Base-by-base conservation (phyloP, 495 filamentous ascomycete genomes). In the Echria macrotheca region DNA sequence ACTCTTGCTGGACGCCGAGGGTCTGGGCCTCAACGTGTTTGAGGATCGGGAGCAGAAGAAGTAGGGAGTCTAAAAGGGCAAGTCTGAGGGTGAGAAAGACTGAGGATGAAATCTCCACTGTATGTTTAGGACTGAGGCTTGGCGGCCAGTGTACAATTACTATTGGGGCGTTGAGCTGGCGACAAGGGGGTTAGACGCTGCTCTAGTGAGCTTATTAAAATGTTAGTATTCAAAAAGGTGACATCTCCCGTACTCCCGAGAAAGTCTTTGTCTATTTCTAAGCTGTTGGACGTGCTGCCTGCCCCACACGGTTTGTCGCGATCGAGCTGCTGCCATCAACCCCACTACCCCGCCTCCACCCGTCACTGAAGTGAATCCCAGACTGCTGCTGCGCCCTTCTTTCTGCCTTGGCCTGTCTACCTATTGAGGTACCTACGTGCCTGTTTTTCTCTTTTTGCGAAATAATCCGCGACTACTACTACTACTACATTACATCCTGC, bases 11-110 rank as follows among this genome's bases (percentile, higher is more conserved):
- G 94, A 98, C 54, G 77, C 85, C 3, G 84, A 91, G 60, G 90
- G 88, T 14, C 70, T 98, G 59, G 93, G 93, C 23, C 66, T 98
- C 66, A 97, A 97, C 59, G 88, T 97, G 58, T 85, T 75, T 48
- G 77, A 83, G 53, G 76, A 80, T n/a, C 50, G 47, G 36, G 69
- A 73, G 12, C 73, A 76, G 61, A 56, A 54, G 35, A 60, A 64
- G 44, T 63, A 65, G 58, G 57, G 25, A 38, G n/a, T n/a, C n/a
- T n/a, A n/a, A n/a, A n/a, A n/a, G n/a, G n/a, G n/a, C n/a, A n/a
- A n/a, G n/a, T n/a, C n/a, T 53, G 10, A 36, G 50, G 23, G 48
- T 25, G 41, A 42, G 37, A 44, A 55, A 47, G 47, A 38, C 19
- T 32, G 42, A 26, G 55, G 53, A 53, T 23, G 41, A 57, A 71